A percentile compares a stretch with the other conserved stretches of the same genome.
phyloP scores from a whole-genome alignment of 306 rosid species.

The Gynostemma pentaphyllum region DNA sequence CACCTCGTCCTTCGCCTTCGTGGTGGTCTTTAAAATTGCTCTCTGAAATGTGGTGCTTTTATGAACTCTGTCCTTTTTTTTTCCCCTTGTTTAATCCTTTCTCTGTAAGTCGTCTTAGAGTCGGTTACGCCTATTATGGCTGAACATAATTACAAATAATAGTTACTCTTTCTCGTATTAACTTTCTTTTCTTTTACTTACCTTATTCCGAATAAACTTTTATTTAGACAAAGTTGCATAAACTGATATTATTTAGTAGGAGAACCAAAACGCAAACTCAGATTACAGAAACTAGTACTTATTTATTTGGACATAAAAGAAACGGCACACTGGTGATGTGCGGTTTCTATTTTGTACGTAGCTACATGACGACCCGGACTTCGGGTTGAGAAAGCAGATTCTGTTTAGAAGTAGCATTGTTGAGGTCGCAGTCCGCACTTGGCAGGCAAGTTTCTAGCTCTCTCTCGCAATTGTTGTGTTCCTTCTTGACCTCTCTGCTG shows the following conservation, averaged over 20 bases:
- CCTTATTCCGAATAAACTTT: background rate
- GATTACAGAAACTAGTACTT: background rate
- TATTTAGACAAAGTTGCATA: background rate
- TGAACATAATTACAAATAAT: background rate
- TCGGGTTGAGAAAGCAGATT: too few relatives aligned
- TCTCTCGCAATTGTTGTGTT: too few relatives aligned
- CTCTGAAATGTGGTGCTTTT: background rate
- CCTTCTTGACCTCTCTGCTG: background rate
- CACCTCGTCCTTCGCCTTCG: background rate
- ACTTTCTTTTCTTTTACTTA: too few relatives aligned
- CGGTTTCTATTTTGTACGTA: background rate
- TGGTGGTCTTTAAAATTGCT: background rate
- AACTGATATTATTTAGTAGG: too few relatives aligned
- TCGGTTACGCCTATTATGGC: background rate
- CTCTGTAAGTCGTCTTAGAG: background rate
- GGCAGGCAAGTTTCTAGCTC: background rate
- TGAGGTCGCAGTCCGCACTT: background rate
- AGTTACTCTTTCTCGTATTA: background rate
- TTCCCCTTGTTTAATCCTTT: background rate
- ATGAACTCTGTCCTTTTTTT: background rate
- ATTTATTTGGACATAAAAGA: background rate
- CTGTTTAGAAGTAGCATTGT: background rate
- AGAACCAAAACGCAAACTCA: background rate
- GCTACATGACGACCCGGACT: too few relatives aligned
- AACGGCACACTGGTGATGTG: slow-evolving; percentile 1